Base-by-base conservation (phyloP, 208 protist genomes). In the Acanthamoeba royreba region DNA sequence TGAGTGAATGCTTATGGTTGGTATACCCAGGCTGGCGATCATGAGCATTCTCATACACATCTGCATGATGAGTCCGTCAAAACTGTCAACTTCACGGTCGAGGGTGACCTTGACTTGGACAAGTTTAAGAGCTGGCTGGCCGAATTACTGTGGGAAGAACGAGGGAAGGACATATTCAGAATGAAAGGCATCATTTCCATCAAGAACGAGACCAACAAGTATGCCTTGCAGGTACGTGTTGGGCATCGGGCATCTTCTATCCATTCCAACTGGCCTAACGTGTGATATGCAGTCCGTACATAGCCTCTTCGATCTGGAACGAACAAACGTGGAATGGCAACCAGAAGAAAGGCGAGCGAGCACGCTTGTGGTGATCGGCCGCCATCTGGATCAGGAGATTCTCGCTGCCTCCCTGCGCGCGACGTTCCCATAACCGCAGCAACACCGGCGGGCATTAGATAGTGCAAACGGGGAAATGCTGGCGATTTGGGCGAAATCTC, bases 171-270 rank as follows among this genome's bases (percentile, higher is more conserved):
- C 66, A 89, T 95, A 7, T 95, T 93, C 92, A 45, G 94, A 9
- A 94, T 95, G 93, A 95, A 95, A 49, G 94, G 94, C 79, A 90
- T 95, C 53, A 83, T 95, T 13, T 33, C 79, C 55, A 94, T 95
- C 86, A 61, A 47, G 35, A 47, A 53, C 85, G 45, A 95, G 7
- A 22, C 47, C 28, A 33, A 92, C 31, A 94, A 94, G 87, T 86
- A 55, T 25, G 89, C 81, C 22, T 87, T 79, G 17, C 93, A 96
- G 93, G 94, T 61, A 22, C 77, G 53, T 95, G 25, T 95, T 95
- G 53, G n/a, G n/a, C n/a, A n/a, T n/a, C n/a, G n/a, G n/a, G n/a
- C n/a, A n/a, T n/a, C n/a, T n/a, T n/a, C n/a, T n/a, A n/a, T n/a
- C n/a, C n/a, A n/a, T n/a, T n/a, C n/a, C n/a, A n/a, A n/a, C n/a